Percentiles rank a stretch among this genome's conserved stretches.
Conservation (phyloP, 2,329 filamentous ascomycete species). For the Knufia fluminis region DNA sequence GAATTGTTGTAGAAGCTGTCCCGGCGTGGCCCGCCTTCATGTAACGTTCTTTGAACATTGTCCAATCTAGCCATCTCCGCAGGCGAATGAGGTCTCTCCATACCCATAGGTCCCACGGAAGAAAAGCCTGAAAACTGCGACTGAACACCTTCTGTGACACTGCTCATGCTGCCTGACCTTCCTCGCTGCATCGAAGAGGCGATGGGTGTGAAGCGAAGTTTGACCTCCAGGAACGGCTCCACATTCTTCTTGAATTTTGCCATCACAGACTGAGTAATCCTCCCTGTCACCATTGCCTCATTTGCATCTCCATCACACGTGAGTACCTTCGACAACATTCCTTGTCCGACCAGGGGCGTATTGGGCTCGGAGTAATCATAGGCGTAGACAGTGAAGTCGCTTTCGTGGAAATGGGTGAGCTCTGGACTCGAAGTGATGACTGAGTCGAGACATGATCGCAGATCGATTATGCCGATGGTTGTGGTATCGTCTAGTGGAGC, state of each 20-base stretch:
- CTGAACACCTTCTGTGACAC: conserved; percentile 18
- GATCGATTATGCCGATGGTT: conserved; percentile 77
- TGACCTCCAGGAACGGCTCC: conserved; percentile 87
- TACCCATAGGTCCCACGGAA: conserved; percentile 25
- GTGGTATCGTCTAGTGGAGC: conserved; percentile 69
- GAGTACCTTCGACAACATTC: conserved; percentile 76
- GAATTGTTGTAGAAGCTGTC: conserved; percentile 7
- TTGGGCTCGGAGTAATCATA: conserved; percentile 95
- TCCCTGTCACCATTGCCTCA: conserved; percentile 65
- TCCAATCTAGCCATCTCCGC: conserved; percentile 37
- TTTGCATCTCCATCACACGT: conserved; percentile 31
- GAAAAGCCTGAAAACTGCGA: conserved; percentile 15
- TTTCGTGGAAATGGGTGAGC: conserved; percentile 60
- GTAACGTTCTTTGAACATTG: conserved; percentile 36
- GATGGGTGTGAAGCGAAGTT: conserved; percentile 73
- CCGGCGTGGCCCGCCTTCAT: conserved; percentile 23
- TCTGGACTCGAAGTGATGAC: conserved; percentile 75
- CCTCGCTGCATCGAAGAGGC: conserved; percentile 29
- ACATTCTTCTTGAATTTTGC: conserved; percentile 71
- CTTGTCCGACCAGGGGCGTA: conserved; percentile 85
- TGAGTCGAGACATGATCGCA: conserved; percentile 77
- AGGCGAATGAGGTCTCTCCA: conserved; percentile 28
- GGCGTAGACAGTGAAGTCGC: conserved; percentile 94
- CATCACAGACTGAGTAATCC: conserved; percentile 76
- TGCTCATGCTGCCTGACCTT: conserved; percentile 21